A percentile compares a stretch with the other conserved stretches of the same genome.
These are phyloP conservation scores for Aspergillus olivimuriae DNA, from an alignment of 495 filamentous ascomycete species.

Conservation along the genomic window DNA sequence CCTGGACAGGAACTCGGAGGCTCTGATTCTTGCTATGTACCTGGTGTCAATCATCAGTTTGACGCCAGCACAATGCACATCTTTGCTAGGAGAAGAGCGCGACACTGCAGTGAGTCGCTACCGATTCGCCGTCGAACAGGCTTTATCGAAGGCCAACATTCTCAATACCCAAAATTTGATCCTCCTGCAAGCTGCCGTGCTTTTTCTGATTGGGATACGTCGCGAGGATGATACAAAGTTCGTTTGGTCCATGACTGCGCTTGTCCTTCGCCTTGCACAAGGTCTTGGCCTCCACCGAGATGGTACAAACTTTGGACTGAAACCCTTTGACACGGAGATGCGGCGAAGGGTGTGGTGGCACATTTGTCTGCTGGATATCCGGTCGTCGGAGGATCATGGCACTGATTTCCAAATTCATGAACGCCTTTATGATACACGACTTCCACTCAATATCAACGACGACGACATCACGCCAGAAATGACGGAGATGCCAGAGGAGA, in stretches of 20 bases:
- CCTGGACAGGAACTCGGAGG: constrained; percentile 58
- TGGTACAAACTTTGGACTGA: constrained; percentile 62
- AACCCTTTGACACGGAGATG: constrained; percentile 79
- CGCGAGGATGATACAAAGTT: constrained; percentile 61
- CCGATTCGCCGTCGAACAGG: constrained; percentile 75
- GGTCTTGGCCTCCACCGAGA: constrained; percentile 77
- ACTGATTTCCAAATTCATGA: constrained; percentile 69
- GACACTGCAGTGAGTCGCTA: constrained; percentile 53
- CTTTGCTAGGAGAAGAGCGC: constrained; percentile 32
- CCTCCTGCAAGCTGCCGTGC: constrained; percentile 69
- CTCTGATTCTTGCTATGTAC: constrained; percentile 74
- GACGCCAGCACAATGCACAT: constrained; percentile 37
- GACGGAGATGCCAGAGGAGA: constrained; percentile 50
- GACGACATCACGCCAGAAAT: constrained; percentile 62
- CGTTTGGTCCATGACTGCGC: constrained; percentile 60
- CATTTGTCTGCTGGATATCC: constrained; percentile 66
- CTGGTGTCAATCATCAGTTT: constrained; percentile 67
- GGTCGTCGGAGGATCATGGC: constrained; percentile 79
- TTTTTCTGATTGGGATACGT: constrained; percentile 62
- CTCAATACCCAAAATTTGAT: constrained; percentile 68
- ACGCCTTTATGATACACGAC: constrained; percentile 62
- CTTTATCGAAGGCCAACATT: constrained; percentile 66
- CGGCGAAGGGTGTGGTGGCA: constrained; percentile 81
- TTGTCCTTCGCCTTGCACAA: constrained; percentile 75
- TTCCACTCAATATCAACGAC: constrained; percentile 79